A percentile compares a stretch with the other conserved stretches of the same genome.
Conservation (phyloP, 2,329 filamentous ascomycete genomes). For the Grosmannia clavigera region DNA sequence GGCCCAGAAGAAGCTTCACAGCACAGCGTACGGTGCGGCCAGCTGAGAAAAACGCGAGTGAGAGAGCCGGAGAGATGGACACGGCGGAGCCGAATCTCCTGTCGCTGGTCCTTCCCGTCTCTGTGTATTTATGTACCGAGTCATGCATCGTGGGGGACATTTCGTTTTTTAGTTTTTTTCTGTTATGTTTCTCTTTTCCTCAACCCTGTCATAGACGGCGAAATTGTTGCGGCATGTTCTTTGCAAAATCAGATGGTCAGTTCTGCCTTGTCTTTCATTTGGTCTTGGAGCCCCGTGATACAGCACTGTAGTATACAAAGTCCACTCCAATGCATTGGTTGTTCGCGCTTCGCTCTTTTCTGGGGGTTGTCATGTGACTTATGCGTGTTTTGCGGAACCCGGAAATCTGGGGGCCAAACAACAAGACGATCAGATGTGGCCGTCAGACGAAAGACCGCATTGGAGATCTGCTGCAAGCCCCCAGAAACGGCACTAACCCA, state of each 20-base stretch:
- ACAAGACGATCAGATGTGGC: too few relatives aligned
- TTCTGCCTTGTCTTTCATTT: background rate
- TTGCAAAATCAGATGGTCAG: background rate
- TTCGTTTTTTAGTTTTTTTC: background rate
- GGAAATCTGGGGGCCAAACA: too few relatives aligned
- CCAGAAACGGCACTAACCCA: too few relatives aligned
- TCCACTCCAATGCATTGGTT: too few relatives aligned
- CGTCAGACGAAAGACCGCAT: too few relatives aligned
- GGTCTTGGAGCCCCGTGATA: background rate
- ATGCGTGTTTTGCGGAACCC: too few relatives aligned
- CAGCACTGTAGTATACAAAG: too few relatives aligned
- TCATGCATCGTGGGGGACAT: background rate
- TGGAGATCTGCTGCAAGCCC: too few relatives aligned
- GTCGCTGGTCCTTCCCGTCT: background rate
- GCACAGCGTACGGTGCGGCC: background rate
- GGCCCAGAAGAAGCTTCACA: slow-evolving; percentile 23
- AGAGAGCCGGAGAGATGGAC: background rate
- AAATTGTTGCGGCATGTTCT: background rate
- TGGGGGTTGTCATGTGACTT: too few relatives aligned
- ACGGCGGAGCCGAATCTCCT: background rate
- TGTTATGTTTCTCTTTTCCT: background rate
- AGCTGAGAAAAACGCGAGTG: background rate
- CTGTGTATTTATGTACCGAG: background rate
- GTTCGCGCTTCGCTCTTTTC: too few relatives aligned
- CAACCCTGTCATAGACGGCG: background rate